Base-by-base conservation (phyloP, 345 rosid species). In the Balakata baccata region DNA sequence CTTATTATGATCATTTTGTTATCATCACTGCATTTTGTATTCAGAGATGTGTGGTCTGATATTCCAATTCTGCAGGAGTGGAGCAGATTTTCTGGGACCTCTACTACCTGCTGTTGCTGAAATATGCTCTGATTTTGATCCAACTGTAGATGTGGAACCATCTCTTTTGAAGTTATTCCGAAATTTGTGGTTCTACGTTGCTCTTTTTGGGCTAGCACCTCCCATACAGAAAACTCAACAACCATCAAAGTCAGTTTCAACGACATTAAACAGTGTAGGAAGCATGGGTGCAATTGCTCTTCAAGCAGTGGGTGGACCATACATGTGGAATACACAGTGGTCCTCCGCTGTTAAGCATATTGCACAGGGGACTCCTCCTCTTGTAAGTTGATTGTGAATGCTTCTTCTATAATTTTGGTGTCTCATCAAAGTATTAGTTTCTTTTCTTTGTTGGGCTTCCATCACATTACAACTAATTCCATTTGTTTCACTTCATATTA, bases 321-420 rank as follows among this genome's bases (percentile, higher is more conserved):
- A 95, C 74, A 87, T 95, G 99, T 95, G 98, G 98, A 87, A 86
- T 78, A 54, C 75, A 64, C 81, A 80, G 68, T 95, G 98, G 99
- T 83, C 87, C 60, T 81, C 90, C 78, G 98, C 99, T 59, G 96
- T 92, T 78, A 87, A 92, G 84, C 90, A 80, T 49, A 92, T 95
- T 84, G 92, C 99, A 79, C 97, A 84, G 86, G 98, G 99, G 83
- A 91, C 99, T 73, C 99, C 99, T 82, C 92, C 99, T 67, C 98
- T 94, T 82, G 98, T 94, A 89, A 88, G 98, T 88, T 76, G 75
- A 80, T 78, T 64, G 69, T 71, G 69, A 80, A 71, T 72, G 66
- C 52, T 68, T 57, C 37, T 68, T 61, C 53, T 53, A 68, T 61
- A 50, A 56, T 72, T 72, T 76, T 51, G 41, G 10, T 50, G 34